Evolutionary conservation across 2,329 filamentous ascomycete species (phyloP).

Genomic region (Aspergillus fischeri): DNA sequence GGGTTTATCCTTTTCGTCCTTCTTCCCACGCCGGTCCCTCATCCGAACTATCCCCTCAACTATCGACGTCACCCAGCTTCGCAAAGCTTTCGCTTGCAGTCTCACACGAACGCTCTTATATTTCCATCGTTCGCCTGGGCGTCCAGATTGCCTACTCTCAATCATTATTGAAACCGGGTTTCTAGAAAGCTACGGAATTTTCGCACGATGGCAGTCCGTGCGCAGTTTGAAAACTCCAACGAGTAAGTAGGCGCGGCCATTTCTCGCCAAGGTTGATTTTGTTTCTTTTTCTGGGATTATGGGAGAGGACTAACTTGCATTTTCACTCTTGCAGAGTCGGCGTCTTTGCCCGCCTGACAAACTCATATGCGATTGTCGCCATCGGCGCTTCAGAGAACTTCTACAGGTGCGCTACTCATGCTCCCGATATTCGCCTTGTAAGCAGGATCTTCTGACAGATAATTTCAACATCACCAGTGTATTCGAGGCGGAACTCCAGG

Average conservation of each 20-base stretch:
- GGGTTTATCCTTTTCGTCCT: background rate
- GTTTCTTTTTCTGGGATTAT: background rate
- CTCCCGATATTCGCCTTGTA: background rate
- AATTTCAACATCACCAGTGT: conserved; percentile 52
- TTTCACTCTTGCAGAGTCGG: conserved; percentile 63
- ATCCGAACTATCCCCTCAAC: background rate
- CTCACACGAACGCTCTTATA: background rate
- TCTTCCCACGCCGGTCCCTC: background rate
- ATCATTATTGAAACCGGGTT: background rate
- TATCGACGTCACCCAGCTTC: background rate
- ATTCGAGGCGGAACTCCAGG: conserved; percentile 96
- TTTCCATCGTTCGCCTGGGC: background rate
- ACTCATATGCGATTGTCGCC: conserved; percentile 92
- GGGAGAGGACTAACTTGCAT: background rate
- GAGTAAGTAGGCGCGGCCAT: conserved; percentile 32
- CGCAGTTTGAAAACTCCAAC: conserved; percentile 49
- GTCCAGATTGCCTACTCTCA: background rate
- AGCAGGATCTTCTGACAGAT: background rate
- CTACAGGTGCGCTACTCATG: conserved; percentile 62
- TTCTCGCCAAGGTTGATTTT: background rate
- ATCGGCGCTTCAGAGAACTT: conserved; percentile 98
- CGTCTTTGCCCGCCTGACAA: conserved; percentile 94
- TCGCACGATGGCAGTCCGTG: conserved; percentile 44
- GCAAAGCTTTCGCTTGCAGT: background rate
- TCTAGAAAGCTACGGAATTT: background rate